A percentile compares a stretch with the other conserved stretches of the same genome.
Conservation (phyloP, 495 filamentous ascomycete genomes). For the Glutinoglossum americanum region DNA sequence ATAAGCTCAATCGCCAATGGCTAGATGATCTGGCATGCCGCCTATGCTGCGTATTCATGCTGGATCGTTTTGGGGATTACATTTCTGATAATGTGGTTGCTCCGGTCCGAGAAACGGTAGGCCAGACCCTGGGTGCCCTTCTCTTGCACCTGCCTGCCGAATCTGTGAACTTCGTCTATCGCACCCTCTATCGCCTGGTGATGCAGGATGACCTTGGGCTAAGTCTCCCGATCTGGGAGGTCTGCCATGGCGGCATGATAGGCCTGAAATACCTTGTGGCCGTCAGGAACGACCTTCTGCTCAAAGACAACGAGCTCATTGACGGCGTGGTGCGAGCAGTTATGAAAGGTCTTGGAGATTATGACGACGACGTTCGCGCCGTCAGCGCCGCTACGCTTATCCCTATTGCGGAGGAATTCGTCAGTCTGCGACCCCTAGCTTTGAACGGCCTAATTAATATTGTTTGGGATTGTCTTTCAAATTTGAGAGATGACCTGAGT, state of each 20-base stretch:
- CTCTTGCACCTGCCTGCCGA: conserved; percentile 53
- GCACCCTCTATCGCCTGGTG: conserved; percentile 63
- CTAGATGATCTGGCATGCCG: conserved; percentile 84
- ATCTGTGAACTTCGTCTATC: conserved; percentile 63
- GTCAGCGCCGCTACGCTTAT: conserved; percentile 93
- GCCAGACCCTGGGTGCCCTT: conserved; percentile 82
- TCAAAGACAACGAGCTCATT: conserved; percentile 63
- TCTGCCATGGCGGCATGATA: conserved; percentile 96
- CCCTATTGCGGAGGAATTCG: conserved; percentile 85
- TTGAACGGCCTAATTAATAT: conserved; percentile 71
- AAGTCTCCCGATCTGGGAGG: conserved; percentile 60
- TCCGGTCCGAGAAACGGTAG: conserved; percentile 85
- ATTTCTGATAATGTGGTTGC: conserved; percentile 93
- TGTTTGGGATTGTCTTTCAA: conserved; percentile 92
- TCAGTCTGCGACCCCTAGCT: conserved; percentile 53
- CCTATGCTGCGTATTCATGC: conserved; percentile 83
- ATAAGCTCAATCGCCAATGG: conserved; percentile 60
- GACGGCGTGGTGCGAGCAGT: conserved; percentile 82
- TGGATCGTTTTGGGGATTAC: conserved; percentile 94
- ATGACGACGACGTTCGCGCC: conserved; percentile 86
- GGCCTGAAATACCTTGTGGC: conserved; percentile 86
- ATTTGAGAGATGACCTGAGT: conserved; percentile 85
- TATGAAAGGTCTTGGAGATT: conserved; percentile 81
- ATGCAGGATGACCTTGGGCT: conserved; percentile 68
- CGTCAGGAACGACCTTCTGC: conserved; percentile 73